A percentile compares a stretch with the other conserved stretches of the same genome.
Conservation (phyloP, 306 rosid genomes). For the Sindora glabra region DNA sequence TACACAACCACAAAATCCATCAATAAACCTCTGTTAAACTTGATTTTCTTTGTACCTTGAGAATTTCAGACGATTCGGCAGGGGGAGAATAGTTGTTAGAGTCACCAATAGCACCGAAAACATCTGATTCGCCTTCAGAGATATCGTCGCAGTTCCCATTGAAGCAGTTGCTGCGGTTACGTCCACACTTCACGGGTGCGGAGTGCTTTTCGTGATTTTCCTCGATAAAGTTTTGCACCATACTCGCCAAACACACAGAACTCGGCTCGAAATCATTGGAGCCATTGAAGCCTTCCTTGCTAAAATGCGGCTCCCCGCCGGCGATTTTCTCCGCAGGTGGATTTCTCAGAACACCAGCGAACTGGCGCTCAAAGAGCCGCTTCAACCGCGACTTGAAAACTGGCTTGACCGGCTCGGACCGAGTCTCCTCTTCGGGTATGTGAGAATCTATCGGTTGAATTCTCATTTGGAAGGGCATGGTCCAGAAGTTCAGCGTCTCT, state of each 20-base stretch:
- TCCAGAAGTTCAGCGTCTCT: slow-evolving; percentile 4
- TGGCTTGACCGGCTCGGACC: slow-evolving; percentile 48
- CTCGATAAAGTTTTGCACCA: slow-evolving; percentile 86
- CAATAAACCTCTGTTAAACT: too few species aligned
- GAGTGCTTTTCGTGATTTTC: slow-evolving; percentile 57
- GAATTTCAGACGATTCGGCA: slow-evolving; percentile 51
- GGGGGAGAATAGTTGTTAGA: slow-evolving; percentile 30
- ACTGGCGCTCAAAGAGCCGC: slow-evolving; percentile 71
- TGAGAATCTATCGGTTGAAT: slow-evolving; percentile 72
- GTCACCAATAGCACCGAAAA: slow-evolving; percentile 23
- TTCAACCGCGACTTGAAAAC: slow-evolving; percentile 65
- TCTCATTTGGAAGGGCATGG: slow-evolving; percentile 64
- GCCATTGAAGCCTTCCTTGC: slow-evolving; percentile 28
- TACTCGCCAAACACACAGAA: slow-evolving; percentile 61
- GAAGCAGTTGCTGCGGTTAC: slow-evolving; percentile 71
- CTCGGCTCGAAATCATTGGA: slow-evolving; percentile 58
- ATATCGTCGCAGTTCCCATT: slow-evolving; percentile 41
- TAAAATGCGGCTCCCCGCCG: slow-evolving; percentile 25
- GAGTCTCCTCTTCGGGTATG: slow-evolving; percentile 25
- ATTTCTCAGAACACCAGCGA: slow-evolving; percentile 47
- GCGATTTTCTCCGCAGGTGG: slow-evolving; percentile 34
- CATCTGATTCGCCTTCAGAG: slow-evolving; percentile 55
- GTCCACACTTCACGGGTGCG: slow-evolving; percentile 30
- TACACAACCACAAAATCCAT: neutral
- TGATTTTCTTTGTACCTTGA: too few species aligned